phyloP scores from a whole-genome alignment of 768 basidiomycete species.

The Suillus spraguei region DNA sequence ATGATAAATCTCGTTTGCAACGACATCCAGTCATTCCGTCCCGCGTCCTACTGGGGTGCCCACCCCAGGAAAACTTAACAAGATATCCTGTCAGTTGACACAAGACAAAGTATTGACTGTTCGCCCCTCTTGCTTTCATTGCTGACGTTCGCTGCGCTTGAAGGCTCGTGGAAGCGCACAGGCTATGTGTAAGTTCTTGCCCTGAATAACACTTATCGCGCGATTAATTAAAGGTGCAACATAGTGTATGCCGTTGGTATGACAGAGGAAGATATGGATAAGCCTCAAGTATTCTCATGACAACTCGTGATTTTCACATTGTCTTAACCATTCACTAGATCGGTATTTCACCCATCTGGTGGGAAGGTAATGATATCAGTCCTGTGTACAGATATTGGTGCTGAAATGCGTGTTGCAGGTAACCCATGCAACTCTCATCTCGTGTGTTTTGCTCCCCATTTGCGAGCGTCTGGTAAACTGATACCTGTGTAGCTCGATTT shows the following conservation, averaged over 20 bases:
- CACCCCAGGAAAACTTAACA: slow-evolving; percentile 62
- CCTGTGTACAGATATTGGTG: neutral
- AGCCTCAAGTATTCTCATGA: slow-evolving; percentile 63
- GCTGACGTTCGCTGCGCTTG: neutral
- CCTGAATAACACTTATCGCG: neutral
- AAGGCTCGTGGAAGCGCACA: slow-evolving; percentile 75
- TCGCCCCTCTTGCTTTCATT: slow-evolving; percentile 9
- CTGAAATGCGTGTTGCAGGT: slow-evolving; percentile 40
- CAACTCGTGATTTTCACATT: slow-evolving; percentile 6
- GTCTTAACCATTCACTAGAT: slow-evolving; percentile 48
- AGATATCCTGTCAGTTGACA: slow-evolving; percentile 71
- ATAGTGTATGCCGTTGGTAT: slow-evolving; percentile 77
- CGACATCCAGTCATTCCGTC: slow-evolving; percentile 22
- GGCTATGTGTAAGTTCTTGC: slow-evolving; percentile 72
- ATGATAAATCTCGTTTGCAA: slow-evolving; percentile 11
- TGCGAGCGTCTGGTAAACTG: neutral
- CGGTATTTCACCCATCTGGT: slow-evolving; percentile 89
- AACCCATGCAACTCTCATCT: slow-evolving; percentile 88
- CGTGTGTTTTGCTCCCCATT: slow-evolving; percentile 40
- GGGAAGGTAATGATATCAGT: slow-evolving; percentile 67
- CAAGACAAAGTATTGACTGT: slow-evolving; percentile 63
- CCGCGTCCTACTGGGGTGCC: slow-evolving; percentile 25
- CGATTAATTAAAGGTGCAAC: neutral
- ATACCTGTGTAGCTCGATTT: slow-evolving; percentile 64
- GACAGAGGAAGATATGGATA: slow-evolving; percentile 78